phyloP scores from a whole-genome alignment of 179 eudicot species.

The Spergularia azorica region DNA sequence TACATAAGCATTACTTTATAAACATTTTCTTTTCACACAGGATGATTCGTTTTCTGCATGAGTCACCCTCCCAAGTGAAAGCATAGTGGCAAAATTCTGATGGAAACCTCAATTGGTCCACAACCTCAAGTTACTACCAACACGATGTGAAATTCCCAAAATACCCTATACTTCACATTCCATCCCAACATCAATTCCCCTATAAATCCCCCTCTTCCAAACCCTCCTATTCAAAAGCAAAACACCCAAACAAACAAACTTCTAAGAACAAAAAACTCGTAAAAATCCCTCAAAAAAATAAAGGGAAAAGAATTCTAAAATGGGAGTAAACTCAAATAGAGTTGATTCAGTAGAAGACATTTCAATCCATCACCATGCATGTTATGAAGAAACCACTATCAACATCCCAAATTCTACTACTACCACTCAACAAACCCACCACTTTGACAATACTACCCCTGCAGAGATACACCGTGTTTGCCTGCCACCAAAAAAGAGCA shows the following conservation, averaged over 20 bases:
- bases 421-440: background rate
- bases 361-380: constrained; percentile 39
- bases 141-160: constrained; percentile 2
- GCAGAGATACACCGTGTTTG: constrained; percentile 67
- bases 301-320: constrained; percentile 9
- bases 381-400: constrained; percentile 28
- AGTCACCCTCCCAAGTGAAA: constrained; percentile 13
- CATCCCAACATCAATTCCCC: background rate
- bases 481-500: constrained; percentile 64
- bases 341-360: constrained; percentile 48
- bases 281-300: background rate
- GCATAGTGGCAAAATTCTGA: constrained; percentile 16
- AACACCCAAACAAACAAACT: background rate
- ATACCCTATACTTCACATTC: constrained; percentile 15
- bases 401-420: constrained; percentile 13
- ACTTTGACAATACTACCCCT: background rate
- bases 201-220: constrained; percentile 21
- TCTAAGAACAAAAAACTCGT: background rate
- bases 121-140: background rate
- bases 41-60: background rate
- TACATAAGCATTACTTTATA: no score
- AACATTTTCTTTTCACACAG: background rate
- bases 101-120: constrained; percentile 24
- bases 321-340: constrained; percentile 57
- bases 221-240: constrained; percentile 10